Conservation (phyloP, 345 rosid genomes). For the Citrus reticulata region DNA sequence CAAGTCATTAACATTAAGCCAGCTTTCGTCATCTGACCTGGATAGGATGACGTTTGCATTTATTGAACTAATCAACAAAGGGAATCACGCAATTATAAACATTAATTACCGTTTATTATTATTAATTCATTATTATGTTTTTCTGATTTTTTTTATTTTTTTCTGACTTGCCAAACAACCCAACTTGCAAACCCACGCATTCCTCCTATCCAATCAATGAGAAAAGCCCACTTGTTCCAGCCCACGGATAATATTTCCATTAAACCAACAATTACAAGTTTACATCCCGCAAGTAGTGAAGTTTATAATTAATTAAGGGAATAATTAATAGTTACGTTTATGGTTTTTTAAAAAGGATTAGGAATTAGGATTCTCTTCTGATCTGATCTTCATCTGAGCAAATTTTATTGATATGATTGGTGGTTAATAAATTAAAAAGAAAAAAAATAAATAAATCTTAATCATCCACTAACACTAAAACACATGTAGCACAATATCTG, state of each 20-base stretch:
- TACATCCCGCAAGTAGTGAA: neutral
- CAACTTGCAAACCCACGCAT: neutral
- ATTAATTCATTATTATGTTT: neutral
- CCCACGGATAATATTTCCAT: neutral
- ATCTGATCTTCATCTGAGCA: no score
- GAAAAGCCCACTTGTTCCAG: neutral
- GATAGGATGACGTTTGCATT: conserved; percentile 15
- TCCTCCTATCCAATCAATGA: no score
- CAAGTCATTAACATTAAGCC: no score
- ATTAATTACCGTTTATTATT: neutral
- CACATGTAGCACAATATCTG: no score
- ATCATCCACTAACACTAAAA: no score
- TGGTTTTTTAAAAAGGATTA: no score
- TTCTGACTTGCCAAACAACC: neutral
- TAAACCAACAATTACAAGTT: neutral
- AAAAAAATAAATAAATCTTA: no score
- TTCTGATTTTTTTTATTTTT: neutral
- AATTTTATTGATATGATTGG: no score
- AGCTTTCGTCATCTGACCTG: conserved; percentile 18
- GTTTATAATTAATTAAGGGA: neutral
- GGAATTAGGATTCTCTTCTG: no score
- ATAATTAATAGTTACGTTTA: no score
- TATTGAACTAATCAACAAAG: conserved; percentile 4
- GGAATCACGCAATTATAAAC: neutral
- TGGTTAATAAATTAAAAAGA: no score